These are phyloP conservation scores for Microbotryum violaceum DNA, from an alignment of 1,284 basidiomycete species.

Conservation along the genomic window DNA sequence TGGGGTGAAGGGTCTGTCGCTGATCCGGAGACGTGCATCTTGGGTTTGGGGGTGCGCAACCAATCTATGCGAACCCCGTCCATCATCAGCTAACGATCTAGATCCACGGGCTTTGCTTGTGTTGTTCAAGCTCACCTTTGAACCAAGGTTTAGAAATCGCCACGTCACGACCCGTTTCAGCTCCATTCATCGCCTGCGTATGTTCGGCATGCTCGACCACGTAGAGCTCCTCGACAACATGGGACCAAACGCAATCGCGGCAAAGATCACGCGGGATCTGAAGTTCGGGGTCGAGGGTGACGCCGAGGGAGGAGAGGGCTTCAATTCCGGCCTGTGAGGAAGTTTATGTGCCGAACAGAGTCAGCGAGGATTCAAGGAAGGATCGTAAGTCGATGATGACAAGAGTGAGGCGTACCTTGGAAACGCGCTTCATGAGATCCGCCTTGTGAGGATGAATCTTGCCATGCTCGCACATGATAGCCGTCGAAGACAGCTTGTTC, in stretches of 20 bases:
- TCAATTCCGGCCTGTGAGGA: constrained; percentile 7
- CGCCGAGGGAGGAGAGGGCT: constrained; percentile 9
- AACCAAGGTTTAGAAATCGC: constrained; percentile 66
- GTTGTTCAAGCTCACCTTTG: constrained; percentile 49
- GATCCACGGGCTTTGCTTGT: too few species aligned
- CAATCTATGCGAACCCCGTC: not conserved
- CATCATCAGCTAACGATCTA: too few species aligned
- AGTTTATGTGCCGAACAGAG: not conserved
- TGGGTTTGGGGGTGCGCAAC: constrained; percentile 52
- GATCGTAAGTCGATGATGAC: constrained; percentile 32
- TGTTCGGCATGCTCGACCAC: constrained; percentile 55
- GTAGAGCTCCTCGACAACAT: constrained; percentile 61
- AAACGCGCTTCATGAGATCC: constrained; percentile 58
- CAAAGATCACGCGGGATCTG: constrained; percentile 52
- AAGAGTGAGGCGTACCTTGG: constrained; percentile 42
- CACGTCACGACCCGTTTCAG: constrained; percentile 5
- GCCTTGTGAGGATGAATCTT: constrained; percentile 53
- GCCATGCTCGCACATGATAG: constrained; percentile 56
- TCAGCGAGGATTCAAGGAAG: not conserved
- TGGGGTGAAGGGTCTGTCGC: constrained; percentile 58
- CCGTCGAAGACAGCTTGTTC: constrained; percentile 27
- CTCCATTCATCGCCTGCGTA: constrained; percentile 37
- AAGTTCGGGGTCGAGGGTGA: constrained; percentile 46
- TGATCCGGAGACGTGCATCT: constrained; percentile 55
- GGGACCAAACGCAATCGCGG: constrained; percentile 50